These are phyloP conservation scores for Kwoniella heveanensis DNA, from an alignment of 768 basidiomycete species.

Conservation along the genomic window DNA sequence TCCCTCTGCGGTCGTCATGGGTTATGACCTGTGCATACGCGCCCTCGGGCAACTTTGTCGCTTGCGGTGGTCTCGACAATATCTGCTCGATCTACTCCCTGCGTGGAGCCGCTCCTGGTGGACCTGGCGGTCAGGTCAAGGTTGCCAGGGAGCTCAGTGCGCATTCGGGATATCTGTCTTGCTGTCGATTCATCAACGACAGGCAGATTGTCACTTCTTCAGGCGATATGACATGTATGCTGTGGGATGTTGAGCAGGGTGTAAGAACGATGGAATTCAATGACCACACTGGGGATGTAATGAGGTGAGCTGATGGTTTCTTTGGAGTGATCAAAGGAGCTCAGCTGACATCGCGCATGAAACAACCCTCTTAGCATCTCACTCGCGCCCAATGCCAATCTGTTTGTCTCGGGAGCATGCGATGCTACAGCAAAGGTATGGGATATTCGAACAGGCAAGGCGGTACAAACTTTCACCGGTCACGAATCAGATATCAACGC, in stretches of 20 bases:
- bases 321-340: too few relatives aligned
- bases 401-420: conserved; percentile 98
- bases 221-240: conserved; percentile 99
- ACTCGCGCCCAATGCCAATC: conserved; percentile 86
- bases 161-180: conserved; percentile 95
- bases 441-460: conserved; percentile 97
- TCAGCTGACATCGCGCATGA: too few relatives aligned
- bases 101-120: conserved; percentile 62
- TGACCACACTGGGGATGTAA: conserved; percentile 98
- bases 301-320: conserved; percentile 96
- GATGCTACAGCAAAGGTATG: conserved; percentile 98
- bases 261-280: conserved; percentile 98
- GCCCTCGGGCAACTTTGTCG: conserved; percentile 94
- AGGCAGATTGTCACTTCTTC: conserved; percentile 97
- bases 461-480: conserved; percentile 96
- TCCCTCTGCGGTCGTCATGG: conserved; percentile 96
- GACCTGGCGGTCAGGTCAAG: conserved; percentile 67
- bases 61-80: conserved; percentile 98
- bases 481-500: conserved; percentile 99
- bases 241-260: conserved; percentile 99
- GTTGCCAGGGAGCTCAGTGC: conserved; percentile 94
- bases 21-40: conserved; percentile 99
- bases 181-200: conserved; percentile 98
- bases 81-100: conserved; percentile 98
- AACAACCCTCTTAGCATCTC: too few relatives aligned